Evolutionary conservation across 2,329 filamentous ascomycete genomes (phyloP).

Genomic region (Phialophora expanda): DNA sequence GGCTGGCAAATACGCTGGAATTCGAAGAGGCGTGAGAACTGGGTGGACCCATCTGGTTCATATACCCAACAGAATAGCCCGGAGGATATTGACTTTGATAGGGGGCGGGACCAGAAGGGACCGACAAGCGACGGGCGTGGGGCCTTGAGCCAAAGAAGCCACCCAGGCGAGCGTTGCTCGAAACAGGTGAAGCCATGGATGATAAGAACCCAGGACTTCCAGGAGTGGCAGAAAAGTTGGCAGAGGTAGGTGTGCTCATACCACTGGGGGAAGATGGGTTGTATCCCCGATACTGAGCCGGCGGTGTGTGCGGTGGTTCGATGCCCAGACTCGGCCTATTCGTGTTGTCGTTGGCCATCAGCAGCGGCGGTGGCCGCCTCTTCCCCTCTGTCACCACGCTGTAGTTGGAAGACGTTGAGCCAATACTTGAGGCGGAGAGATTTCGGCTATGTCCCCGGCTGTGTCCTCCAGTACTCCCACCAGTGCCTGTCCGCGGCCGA

Average conservation of each 20-base stretch:
- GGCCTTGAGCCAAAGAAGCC: constrained; percentile 75
- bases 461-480: constrained; percentile 72
- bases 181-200: constrained; percentile 72
- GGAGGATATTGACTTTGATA: constrained; percentile 62
- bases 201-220: constrained; percentile 77
- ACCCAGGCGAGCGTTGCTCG: constrained; percentile 70
- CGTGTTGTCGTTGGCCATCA: constrained; percentile 78
- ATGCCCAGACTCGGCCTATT: constrained; percentile 67
- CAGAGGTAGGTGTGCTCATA: constrained; percentile 81
- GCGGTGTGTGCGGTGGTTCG: constrained; percentile 70
- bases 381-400: constrained; percentile 66
- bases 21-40: constrained; percentile 62
- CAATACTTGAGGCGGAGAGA: constrained; percentile 84
- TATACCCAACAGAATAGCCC: constrained; percentile 29
- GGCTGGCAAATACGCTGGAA: constrained; percentile 69
- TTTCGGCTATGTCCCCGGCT: constrained; percentile 81
- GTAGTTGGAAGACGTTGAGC: constrained; percentile 73
- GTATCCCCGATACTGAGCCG: constrained; percentile 68
- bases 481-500: constrained; percentile 76
- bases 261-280: constrained; percentile 72
- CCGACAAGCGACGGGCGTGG: constrained; percentile 76
- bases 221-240: constrained; percentile 76
- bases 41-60: constrained; percentile 61
- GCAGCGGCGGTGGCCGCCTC: constrained; percentile 75
- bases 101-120: constrained; percentile 75